Conservation (phyloP, 2,329 filamentous ascomycete species). For the Colletotrichum nymphaeae region DNA sequence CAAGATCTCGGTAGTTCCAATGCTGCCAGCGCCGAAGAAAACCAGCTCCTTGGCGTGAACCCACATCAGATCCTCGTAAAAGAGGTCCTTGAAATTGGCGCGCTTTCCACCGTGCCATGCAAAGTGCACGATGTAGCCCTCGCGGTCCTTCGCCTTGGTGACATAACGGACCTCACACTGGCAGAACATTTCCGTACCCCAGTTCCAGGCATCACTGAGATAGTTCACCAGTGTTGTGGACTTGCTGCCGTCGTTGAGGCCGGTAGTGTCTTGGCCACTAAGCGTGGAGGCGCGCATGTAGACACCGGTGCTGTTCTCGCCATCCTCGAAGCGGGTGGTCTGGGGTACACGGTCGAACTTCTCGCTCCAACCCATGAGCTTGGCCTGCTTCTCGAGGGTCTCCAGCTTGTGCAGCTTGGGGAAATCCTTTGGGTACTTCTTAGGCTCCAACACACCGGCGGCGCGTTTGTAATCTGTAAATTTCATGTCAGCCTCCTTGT, state of each 20-base stretch:
- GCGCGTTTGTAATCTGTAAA: slow-evolving; percentile 71
- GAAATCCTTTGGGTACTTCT: slow-evolving; percentile 66
- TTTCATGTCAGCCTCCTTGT: too few species aligned
- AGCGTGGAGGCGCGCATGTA: slow-evolving; percentile 70
- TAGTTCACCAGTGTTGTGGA: slow-evolving; percentile 75
- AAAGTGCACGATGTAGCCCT: slow-evolving; percentile 74
- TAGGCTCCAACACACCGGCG: slow-evolving; percentile 66
- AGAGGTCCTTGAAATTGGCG: slow-evolving; percentile 62
- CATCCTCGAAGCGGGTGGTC: slow-evolving; percentile 71
- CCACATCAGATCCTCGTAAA: slow-evolving; percentile 73
- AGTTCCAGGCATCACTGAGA: slow-evolving; percentile 76
- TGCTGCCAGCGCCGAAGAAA: slow-evolving; percentile 74
- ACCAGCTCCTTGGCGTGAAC: slow-evolving; percentile 73
- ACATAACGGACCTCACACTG: slow-evolving; percentile 74
- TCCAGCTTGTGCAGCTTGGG: slow-evolving; percentile 68
- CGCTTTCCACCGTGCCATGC: slow-evolving; percentile 71
- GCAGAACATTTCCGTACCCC: slow-evolving; percentile 78
- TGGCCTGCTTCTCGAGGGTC: slow-evolving; percentile 67
- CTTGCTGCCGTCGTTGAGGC: slow-evolving; percentile 76
- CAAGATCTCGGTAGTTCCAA: slow-evolving; percentile 75
- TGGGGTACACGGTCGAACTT: slow-evolving; percentile 68
- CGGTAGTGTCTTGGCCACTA: slow-evolving; percentile 72
- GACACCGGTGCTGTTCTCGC: slow-evolving; percentile 71
- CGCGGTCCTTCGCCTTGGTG: slow-evolving; percentile 57
- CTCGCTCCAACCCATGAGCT: slow-evolving; percentile 59